phyloP scores from a whole-genome alignment of 2,329 filamentous ascomycete genomes.

The Dryadomyces quercus-mongolicae region DNA sequence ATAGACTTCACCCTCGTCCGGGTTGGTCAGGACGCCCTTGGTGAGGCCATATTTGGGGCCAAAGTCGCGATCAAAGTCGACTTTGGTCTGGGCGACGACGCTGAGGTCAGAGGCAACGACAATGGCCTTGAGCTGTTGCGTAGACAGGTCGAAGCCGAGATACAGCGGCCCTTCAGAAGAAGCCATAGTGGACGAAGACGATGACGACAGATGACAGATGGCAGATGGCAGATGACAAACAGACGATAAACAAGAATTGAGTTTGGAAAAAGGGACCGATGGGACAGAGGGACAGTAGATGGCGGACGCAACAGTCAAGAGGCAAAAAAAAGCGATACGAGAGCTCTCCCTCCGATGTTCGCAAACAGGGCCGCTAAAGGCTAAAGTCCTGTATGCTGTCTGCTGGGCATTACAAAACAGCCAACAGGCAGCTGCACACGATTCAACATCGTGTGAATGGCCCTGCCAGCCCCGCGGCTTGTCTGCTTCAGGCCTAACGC shows the following conservation, averaged over 20 bases:
- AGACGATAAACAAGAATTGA: background rate
- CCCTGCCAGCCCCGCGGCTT: background rate
- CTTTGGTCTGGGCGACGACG: slow-evolving; percentile 73
- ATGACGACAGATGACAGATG: too few relatives aligned
- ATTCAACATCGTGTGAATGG: background rate
- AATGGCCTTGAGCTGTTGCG: slow-evolving; percentile 89
- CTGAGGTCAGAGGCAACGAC: slow-evolving; percentile 74
- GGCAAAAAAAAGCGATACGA: too few relatives aligned
- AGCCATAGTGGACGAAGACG: slow-evolving; percentile 1
- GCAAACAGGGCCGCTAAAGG: too few relatives aligned
- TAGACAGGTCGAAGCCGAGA: slow-evolving; percentile 90
- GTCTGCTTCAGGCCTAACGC: background rate
- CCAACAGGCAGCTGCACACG: background rate
- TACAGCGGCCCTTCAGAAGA: slow-evolving; percentile 49
- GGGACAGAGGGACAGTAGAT: background rate
- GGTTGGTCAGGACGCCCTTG: slow-evolving; percentile 80
- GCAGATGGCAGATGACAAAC: too few relatives aligned
- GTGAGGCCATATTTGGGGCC: slow-evolving; percentile 59
- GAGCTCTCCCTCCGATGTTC: too few relatives aligned
- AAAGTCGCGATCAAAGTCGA: slow-evolving; percentile 87
- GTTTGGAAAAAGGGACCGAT: background rate
- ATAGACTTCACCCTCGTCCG: slow-evolving; percentile 76
- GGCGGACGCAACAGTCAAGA: too few relatives aligned
- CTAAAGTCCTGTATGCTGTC: too few relatives aligned
- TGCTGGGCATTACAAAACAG: background rate